Evolutionary conservation across 2,329 filamentous ascomycete species (phyloP), one percentile per base, ranked within the genome.

Genomic region (Claviceps paspali): DNA sequence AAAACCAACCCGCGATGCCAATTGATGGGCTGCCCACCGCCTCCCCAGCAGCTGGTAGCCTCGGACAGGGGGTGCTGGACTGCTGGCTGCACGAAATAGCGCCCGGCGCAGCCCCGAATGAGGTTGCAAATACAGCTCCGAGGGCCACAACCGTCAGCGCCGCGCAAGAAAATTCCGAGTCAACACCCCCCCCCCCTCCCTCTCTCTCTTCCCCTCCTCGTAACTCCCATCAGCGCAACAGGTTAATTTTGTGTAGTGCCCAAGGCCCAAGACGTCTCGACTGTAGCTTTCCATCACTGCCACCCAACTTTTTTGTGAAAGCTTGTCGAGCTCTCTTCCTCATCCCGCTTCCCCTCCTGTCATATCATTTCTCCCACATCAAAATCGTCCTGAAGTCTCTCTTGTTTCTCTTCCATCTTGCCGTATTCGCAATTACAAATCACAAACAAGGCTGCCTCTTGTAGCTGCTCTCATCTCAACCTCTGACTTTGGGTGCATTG

Each of bases 401-500:
- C 35, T 19, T 9, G 30, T 21, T 22, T 15, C 34, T 26, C 21
- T 33, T 38, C 32, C 32, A 22, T 10, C 17, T 28, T 21, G 29
- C 29, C 36, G 15, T 24, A 14, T n/a, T 12, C 35, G 35, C 41
- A 29, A 37, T 38, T 39, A 38, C 28, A 38, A 36, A 29, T 32
- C n/a, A 33, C 38, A 24, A 29, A n/a, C n/a, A n/a, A n/a, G n/a
- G 19, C 26, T 15, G 26, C 14, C 21, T 35, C 27, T 18, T 21
- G 22, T 28, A 38, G 27, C n/a, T 15, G 5, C 31, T 24, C 33
- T 24, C 29, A 33, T n/a, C n/a, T n/a, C n/a, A n/a, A 22, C 27
- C 33, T 29, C n/a, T 35, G 33, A 33, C 33, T 21, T 35, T 30
- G 36, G 39, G 33, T 41, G 42, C 38, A 33, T 40, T 32, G 41